Evolutionary conservation across 2,329 filamentous ascomycete genomes (phyloP), one percentile per base, ranked within the genome.

Genomic region (Lachnellula arida): DNA sequence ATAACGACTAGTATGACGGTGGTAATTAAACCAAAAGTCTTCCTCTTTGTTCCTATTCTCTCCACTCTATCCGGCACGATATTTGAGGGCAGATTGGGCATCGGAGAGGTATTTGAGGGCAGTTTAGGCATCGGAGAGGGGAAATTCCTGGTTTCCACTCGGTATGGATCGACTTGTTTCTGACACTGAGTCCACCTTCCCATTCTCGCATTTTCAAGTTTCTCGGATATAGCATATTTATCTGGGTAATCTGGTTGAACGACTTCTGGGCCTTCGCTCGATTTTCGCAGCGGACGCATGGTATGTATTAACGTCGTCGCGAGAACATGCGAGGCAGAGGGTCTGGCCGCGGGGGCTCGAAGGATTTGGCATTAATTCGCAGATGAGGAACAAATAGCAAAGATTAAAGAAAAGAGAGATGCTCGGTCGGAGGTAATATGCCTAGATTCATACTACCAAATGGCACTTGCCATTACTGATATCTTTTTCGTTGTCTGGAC

Each of bases 221-320:
- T 46, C 34, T 57, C 55, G 5, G 34, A 47, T n/a, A 43, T 22
- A n/a, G 23, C 17, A 23, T 54, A 25, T 19, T 42, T 43, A 9
- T 42, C 54, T 14, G 32, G 25, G 12, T 14, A 22, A 34, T 46
- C 23, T 17, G 39, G 46, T 7, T 35, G 35, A 19, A 57, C 51
- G 11, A 57, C 51, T 25, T 57, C 40, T 4, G 55, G 55, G 19
- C 34, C 55, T 28, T 57, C 51, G 51, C 51, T 54, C 11, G 51
- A 54, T 25, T 51, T 54, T 28, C 51, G 51, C 32, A 57, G 17
- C 22, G 55, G 51, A 32, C 34, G 46, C 44, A 47, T 47, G n/a
- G 22, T 44, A 47, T 39, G 34, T 34, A 35, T 22, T n/a, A 25
- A 46, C 32, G 8, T 46, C 34, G 47, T 17, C 8, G 28, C 19